Conservation (phyloP, 805 yeast species). For the Nakazawaea ishiwadae region DNA sequence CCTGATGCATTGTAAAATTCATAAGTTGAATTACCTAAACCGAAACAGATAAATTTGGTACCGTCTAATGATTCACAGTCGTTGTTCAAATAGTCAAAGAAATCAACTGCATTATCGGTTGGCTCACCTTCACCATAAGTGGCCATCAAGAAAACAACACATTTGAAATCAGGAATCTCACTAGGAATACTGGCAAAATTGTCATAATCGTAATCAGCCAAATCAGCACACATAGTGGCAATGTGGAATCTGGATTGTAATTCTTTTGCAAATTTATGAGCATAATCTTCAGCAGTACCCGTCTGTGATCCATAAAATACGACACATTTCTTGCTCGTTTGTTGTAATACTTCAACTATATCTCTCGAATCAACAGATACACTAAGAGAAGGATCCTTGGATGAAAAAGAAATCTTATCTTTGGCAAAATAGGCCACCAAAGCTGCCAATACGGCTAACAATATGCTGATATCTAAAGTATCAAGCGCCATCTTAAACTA, state of each 20-base stretch:
- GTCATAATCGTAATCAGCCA: slow-evolving; percentile 85
- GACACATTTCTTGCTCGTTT: slow-evolving; percentile 67
- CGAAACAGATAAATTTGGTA: slow-evolving; percentile 72
- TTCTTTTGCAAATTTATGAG: slow-evolving; percentile 86
- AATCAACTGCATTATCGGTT: slow-evolving; percentile 87
- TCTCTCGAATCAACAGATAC: slow-evolving; percentile 45
- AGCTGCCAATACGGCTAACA: slow-evolving; percentile 63
- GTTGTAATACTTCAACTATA: slow-evolving; percentile 50
- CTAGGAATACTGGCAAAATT: slow-evolving; percentile 60
- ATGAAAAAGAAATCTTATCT: slow-evolving; percentile 44
- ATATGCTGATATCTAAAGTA: slow-evolving; percentile 63
- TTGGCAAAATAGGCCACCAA: slow-evolving; percentile 63
- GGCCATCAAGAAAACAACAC: slow-evolving; percentile 67
- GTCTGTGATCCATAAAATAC: slow-evolving; percentile 94
- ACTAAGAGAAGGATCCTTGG: slow-evolving; percentile 26
- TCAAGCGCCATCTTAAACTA: slow-evolving; percentile 51
- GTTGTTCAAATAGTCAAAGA: slow-evolving; percentile 64
- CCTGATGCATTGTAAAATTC: slow-evolving; percentile 88
- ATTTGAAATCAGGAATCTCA: slow-evolving; percentile 39
- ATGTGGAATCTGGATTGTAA: slow-evolving; percentile 77
- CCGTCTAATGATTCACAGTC: slow-evolving; percentile 52
- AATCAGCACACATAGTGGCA: slow-evolving; percentile 79
- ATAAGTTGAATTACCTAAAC: slow-evolving; percentile 92
- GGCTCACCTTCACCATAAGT: slow-evolving; percentile 99
- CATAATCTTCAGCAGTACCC: slow-evolving; percentile 97